phyloP scores from a whole-genome alignment of 2,329 filamentous ascomycete genomes.

The Ramichloridium luteum region DNA sequence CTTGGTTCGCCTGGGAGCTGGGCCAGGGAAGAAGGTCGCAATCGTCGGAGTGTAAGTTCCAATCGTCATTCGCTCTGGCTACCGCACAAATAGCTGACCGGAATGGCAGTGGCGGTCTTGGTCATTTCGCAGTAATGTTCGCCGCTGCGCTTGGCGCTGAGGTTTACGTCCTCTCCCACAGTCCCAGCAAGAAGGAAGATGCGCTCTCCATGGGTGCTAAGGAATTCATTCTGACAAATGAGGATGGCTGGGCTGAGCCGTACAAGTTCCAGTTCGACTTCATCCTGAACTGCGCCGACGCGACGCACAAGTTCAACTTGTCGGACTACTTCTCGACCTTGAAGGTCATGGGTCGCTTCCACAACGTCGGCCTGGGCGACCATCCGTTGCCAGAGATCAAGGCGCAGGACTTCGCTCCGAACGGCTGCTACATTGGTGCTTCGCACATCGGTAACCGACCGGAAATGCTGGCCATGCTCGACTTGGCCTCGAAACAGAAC shows the following conservation, averaged over 20 bases:
- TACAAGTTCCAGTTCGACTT: constrained; percentile 56
- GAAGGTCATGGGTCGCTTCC: constrained; percentile 70
- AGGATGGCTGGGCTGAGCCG: constrained; percentile 46
- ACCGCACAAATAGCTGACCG: too few relatives aligned
- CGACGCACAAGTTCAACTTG: constrained; percentile 53
- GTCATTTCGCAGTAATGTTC: constrained; percentile 39
- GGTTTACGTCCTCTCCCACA: constrained; percentile 50
- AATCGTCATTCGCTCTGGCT: too few relatives aligned
- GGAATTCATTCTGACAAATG: constrained; percentile 45
- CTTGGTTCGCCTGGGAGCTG: constrained; percentile 60
- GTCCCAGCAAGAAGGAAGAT: constrained; percentile 47
- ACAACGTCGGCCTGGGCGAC: constrained; percentile 69
- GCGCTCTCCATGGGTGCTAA: constrained; percentile 48
- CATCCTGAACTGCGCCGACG: constrained; percentile 63
- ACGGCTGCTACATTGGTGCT: constrained; percentile 48
- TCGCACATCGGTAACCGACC: constrained; percentile 37
- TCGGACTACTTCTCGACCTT: constrained; percentile 61
- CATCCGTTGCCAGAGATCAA: constrained; percentile 50
- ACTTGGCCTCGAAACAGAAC: constrained; percentile 38
- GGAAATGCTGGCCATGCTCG: constrained; percentile 41
- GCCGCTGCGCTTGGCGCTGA: constrained; percentile 46
- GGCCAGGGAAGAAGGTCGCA: constrained; percentile 67
- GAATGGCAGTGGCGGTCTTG: constrained; percentile 36
- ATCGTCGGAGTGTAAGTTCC: constrained; percentile 51
- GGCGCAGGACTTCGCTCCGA: constrained; percentile 61